Evolutionary conservation across 108 stramenopile genomes (phyloP), one percentile per base, ranked within the genome.

Genomic region (Cyclotella sp.): DNA sequence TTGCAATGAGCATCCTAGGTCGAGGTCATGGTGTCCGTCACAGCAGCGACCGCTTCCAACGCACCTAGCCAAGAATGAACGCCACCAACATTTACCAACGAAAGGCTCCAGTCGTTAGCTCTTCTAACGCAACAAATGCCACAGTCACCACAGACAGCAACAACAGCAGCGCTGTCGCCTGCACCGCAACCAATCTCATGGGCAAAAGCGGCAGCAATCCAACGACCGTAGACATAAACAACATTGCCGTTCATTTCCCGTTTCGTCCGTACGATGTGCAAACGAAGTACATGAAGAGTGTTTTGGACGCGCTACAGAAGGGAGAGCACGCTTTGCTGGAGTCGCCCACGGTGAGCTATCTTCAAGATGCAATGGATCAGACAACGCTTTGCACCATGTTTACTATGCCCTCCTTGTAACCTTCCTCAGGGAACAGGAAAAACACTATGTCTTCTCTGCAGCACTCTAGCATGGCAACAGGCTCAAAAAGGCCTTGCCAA

Each of bases 251-350:
- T 55, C 90, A 94, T 53, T 99, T 99, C 71, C 99, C 99, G 18
- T 98, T 97, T 82, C 63, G 85, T 53, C 98, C 99, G 0, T 99
- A 99, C 82, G 79, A 85, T 68, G 94, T 91, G 71, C 99, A 99
- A 83, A 61, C 87, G 57, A 90, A 85, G 12, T 99, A 98, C 79
- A 99, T 99, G 98, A 68, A 62, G 43, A 84, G 85, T 24, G 97
- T 99, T 9, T 62, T 99, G 47, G 84, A 85, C 63, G 97, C 98
- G 11, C 74, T 98, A 72, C 55, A 86, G 59, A 76, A 72, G 24
- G 73, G 76, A 0, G 79, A 90, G 74, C 89, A 95, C 79, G 96
- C 96, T 0, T 67, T 97, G 43, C 70, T 97, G 44, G 97, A 97
- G 77, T 90, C 88, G 41, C 97, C 97, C 24, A 97, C 97, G 58